Conservation (phyloP, 2,329 filamentous ascomycete genomes). For the Pseudogymnoascus sp. region DNA sequence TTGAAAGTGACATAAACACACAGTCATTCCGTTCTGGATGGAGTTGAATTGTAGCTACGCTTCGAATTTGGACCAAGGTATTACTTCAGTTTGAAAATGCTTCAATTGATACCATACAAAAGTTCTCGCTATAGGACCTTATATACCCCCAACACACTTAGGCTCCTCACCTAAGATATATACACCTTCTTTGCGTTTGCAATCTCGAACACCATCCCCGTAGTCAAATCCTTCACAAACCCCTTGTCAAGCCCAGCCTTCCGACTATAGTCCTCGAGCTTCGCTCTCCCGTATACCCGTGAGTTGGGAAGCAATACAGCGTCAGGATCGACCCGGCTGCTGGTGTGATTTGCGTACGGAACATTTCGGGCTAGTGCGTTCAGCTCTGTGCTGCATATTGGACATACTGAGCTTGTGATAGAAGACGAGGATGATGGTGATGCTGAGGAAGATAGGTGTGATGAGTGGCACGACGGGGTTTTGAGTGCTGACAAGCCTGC, state of each 20-base stretch:
- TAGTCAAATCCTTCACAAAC: slow-evolving; percentile 69
- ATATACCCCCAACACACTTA: background rate
- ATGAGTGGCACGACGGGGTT: slow-evolving; percentile 82
- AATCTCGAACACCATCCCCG: slow-evolving; percentile 56
- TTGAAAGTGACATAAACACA: slow-evolving; percentile 12
- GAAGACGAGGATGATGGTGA: slow-evolving; percentile 25
- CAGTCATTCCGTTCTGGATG: background rate
- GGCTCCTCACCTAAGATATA: slow-evolving; percentile 54
- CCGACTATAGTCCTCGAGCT: slow-evolving; percentile 66
- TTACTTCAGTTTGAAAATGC: background rate
- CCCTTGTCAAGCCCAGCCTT: slow-evolving; percentile 64
- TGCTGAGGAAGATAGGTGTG: slow-evolving; percentile 19
- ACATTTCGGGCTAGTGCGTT: slow-evolving; percentile 84
- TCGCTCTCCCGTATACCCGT: slow-evolving; percentile 69
- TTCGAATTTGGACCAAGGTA: background rate
- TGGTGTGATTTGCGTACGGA: slow-evolving; percentile 90
- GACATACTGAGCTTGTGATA: slow-evolving; percentile 63
- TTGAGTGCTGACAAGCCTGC: slow-evolving; percentile 92
- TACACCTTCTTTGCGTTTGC: slow-evolving; percentile 75
- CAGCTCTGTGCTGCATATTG: slow-evolving; percentile 91
- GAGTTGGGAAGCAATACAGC: slow-evolving; percentile 81
- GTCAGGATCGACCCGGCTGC: slow-evolving; percentile 85
- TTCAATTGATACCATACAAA: background rate
- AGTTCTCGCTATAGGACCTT: background rate
- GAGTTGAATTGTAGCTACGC: background rate